These are phyloP conservation scores for Russula sp. DNA, from an alignment of 768 basidiomycete species.

Conservation along the genomic window DNA sequence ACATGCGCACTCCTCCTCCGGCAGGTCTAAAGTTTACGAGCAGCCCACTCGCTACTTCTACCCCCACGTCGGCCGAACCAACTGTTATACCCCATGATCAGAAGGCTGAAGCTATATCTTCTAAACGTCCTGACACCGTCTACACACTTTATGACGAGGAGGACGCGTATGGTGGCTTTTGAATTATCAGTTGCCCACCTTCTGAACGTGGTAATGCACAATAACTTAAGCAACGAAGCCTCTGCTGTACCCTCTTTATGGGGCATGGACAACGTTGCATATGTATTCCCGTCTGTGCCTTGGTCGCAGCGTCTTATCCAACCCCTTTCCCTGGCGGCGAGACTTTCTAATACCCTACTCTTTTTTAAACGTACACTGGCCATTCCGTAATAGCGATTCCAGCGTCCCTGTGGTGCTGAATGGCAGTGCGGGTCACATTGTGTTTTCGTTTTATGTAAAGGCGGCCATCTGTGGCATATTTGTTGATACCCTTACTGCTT, in stretches of 20 bases:
- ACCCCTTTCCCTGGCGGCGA: conserved; percentile 3
- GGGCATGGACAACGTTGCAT: conserved; percentile 6
- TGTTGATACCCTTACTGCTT: conserved; percentile 16
- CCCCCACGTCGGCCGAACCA: conserved; percentile 12
- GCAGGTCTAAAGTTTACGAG: conserved; percentile 29
- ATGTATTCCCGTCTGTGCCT: conserved; percentile 17
- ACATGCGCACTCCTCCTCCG: conserved; percentile 30
- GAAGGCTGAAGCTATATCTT: conserved; percentile 22
- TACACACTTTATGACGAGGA: conserved; percentile 56
- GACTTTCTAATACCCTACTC: background rate
- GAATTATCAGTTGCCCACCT: conserved; percentile 27
- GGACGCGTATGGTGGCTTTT: conserved; percentile 71
- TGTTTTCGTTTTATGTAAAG: conserved; percentile 4
- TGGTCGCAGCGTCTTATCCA: conserved; percentile 4
- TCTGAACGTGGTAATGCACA: background rate
- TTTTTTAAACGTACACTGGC: background rate
- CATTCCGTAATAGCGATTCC: background rate
- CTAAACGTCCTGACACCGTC: conserved; percentile 49
- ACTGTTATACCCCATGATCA: conserved; percentile 23
- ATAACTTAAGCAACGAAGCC: conserved; percentile 18
- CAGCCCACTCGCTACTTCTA: conserved; percentile 26
- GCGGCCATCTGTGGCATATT: conserved; percentile 1
- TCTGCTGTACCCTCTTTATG: conserved; percentile 5
- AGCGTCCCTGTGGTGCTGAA: conserved; percentile 13
- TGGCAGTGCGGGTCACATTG: background rate